Evolutionary conservation across 257 asterid genomes (phyloP).

Genomic region (Thymus mandschuricus): DNA sequence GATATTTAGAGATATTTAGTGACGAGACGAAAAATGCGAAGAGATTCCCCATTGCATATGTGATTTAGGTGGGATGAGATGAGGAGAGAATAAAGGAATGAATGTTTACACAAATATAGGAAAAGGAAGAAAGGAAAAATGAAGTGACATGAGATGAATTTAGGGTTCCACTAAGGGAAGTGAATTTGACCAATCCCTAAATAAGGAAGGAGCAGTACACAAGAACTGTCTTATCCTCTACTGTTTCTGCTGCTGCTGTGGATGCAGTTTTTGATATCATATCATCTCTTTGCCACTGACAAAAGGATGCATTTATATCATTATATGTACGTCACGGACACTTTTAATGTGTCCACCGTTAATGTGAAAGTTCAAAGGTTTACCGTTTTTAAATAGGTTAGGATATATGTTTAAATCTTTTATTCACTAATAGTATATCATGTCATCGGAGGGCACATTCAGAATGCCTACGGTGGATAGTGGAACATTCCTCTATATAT

Average conservation of each 20-base stretch:
- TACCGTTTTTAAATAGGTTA: no score
- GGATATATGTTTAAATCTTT: no score
- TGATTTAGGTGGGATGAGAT: conserved; percentile 11
- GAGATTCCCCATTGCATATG: background rate
- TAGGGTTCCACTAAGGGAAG: conserved; percentile 29
- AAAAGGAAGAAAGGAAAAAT: background rate
- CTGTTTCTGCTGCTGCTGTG: conserved; percentile 29
- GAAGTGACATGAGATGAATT: conserved; percentile 19
- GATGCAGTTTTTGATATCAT: conserved; percentile 13
- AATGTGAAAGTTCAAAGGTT: no score
- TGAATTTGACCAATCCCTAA: conserved; percentile 24
- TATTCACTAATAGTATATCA: no score
- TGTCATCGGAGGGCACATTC: no score
- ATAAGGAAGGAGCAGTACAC: conserved; percentile 17
- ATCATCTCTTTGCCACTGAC: background rate
- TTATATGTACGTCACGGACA: no score
- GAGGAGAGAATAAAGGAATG: background rate
- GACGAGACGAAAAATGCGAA: background rate
- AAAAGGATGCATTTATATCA: background rate
- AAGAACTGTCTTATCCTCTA: conserved; percentile 32
- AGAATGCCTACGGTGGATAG: no score
- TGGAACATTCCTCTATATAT: background rate
- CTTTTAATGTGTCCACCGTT: no score
- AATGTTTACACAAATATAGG: no score
- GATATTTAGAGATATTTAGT: background rate